phyloP scores from a whole-genome alignment of 192 early-diverging fungal species.

The Lobulomyces angularis region DNA sequence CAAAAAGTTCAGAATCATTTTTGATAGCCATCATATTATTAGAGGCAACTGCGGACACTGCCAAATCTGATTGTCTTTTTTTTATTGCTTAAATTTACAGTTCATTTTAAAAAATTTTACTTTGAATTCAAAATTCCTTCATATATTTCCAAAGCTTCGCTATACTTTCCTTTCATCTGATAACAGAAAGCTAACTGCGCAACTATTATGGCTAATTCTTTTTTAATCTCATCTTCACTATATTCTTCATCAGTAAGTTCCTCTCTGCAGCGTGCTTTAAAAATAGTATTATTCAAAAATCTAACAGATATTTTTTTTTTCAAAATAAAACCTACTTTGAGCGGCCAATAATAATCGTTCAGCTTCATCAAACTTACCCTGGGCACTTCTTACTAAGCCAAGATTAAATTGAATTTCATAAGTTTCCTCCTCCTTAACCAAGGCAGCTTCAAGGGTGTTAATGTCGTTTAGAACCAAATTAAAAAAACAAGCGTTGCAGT shows the following conservation, averaged over 20 bases:
- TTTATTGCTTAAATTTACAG: not conserved
- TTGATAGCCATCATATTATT: slow-evolving; percentile 54
- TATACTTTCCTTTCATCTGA: slow-evolving; percentile 39
- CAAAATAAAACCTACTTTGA: slow-evolving; percentile 27
- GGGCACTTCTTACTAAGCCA: slow-evolving; percentile 43
- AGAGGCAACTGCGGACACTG: slow-evolving; percentile 47
- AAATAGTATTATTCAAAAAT: slow-evolving; percentile 9
- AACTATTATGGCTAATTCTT: slow-evolving; percentile 47
- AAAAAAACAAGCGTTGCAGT: too few species aligned
- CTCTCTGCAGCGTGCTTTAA: slow-evolving; percentile 29
- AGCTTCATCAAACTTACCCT: slow-evolving; percentile 37
- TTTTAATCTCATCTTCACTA: slow-evolving; percentile 49
- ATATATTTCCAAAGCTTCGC: slow-evolving; percentile 47
- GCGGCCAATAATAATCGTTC: slow-evolving; percentile 38
- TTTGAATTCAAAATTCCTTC: slow-evolving; percentile 38
- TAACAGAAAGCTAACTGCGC: slow-evolving; percentile 56
- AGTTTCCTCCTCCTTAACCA: slow-evolving; percentile 19
- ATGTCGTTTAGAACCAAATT: too few species aligned
- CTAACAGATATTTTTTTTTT: slow-evolving; percentile 1
- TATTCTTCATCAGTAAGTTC: slow-evolving; percentile 34
- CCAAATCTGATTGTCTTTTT: slow-evolving; percentile 34
- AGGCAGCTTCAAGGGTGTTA: too few species aligned
- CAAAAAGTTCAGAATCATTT: slow-evolving; percentile 43
- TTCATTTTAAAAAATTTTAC: slow-evolving; percentile 17
- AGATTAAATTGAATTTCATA: slow-evolving; percentile 60